Conservation (phyloP, 23 red algal species). For the Gracilaria vermiculophylla region DNA sequence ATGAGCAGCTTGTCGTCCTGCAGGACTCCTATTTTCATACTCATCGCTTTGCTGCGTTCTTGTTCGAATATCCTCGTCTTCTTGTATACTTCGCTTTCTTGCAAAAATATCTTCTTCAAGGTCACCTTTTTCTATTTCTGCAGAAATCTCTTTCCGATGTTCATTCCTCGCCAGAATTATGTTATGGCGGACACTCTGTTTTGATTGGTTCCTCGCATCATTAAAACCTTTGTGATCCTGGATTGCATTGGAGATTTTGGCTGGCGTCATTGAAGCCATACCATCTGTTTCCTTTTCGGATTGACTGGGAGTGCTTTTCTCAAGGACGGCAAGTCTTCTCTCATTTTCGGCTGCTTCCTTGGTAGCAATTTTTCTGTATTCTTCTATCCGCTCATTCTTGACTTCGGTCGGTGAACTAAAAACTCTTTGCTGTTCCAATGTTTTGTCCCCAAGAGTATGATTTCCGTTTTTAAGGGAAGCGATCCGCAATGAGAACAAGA, state of each 20-base stretch:
- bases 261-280: neutral
- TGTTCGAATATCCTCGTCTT: no score
- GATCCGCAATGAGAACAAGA: slow-evolving; percentile 7
- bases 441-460: neutral
- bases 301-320: neutral
- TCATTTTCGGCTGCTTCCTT: neutral
- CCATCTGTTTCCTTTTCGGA: neutral
- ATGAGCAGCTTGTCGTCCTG: no score
- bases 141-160: no score
- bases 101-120: neutral
- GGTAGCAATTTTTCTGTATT: neutral
- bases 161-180: neutral
- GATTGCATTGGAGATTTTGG: neutral
- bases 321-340: neutral
- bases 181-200: neutral
- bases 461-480: neutral
- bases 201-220: no score
- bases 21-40: no score
- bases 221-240: neutral
- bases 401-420: neutral
- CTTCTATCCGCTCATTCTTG: neutral
- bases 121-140: no score
- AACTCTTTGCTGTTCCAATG: neutral
- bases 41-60: no score
- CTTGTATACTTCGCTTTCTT: no score